Evolutionary conservation across 1,139 yeast genomes (phyloP), one percentile per base, ranked within the genome.

Genomic region (Candida freyschussii): DNA sequence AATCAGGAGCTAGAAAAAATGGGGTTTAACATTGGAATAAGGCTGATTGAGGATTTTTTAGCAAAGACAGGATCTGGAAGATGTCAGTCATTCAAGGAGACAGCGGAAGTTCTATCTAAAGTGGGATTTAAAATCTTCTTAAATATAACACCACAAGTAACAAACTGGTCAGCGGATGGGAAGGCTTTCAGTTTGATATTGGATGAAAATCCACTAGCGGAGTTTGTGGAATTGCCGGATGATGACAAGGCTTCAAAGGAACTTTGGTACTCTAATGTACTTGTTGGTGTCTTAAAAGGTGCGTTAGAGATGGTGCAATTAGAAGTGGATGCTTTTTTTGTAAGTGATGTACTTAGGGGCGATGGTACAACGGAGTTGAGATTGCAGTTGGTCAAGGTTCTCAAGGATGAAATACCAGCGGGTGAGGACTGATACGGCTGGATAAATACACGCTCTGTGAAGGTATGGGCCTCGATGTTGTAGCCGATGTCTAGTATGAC

Each of bases 291-390:
- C 3, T 61, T 91, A 34, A 72, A 86, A 36, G 97, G 98, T 4
- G 91, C 96, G 0, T 62, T 91, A 37, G 96, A 89, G 52, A 89
- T 89, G 97, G 95, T 91, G 3, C 98, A 91, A 55, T 63, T 91
- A 50, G 95, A 89, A 42, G 89, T 89, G 36, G 95, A 89, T 39
- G 87, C 81, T 4, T 67, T 64, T 48, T 91, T 89, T 56, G 73
- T 85, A 4, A 75, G 79, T 47, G 99, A 91, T 55, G 75, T 71
- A 2, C 63, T 91, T 37, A 73, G 89, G 41, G 98, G 97, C 0
- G 93, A 87, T 48, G 79, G 79, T 14, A 65, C 63, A 25, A 89
- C 96, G 0, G 97, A 89, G 52, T 60, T 91, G 40, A 69, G 80
- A 43, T 74, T 93, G 41, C 78, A 77, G 50, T 65, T 91, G 48